phyloP scores from a whole-genome alignment of 2,329 filamentous ascomycete species.

The Colletotrichum graminicola region DNA sequence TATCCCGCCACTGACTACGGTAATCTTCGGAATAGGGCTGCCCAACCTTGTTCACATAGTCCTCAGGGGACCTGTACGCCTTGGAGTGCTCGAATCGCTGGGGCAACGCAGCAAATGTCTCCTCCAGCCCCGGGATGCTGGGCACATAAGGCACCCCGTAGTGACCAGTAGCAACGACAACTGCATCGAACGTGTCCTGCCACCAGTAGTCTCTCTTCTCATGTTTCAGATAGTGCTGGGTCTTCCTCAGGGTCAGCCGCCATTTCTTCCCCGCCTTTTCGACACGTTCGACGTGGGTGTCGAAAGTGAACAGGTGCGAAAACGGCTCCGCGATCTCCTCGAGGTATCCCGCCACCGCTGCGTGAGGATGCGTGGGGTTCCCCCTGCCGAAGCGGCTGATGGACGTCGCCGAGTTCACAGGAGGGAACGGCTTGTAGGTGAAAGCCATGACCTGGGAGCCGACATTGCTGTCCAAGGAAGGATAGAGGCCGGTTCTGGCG shows the following conservation, averaged over 20 bases:
- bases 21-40: no score
- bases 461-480: constrained; percentile 70
- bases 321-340: constrained; percentile 65
- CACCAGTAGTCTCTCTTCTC: constrained; percentile 55
- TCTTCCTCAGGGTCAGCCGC: constrained; percentile 62
- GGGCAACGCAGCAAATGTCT: constrained; percentile 53
- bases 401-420: constrained; percentile 50
- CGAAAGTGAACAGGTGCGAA: constrained; percentile 57
- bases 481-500: constrained; percentile 51
- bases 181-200: constrained; percentile 55
- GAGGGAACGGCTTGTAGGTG: constrained; percentile 63
- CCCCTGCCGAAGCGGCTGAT: constrained; percentile 59
- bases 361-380: constrained; percentile 64
- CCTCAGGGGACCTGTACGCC: constrained; percentile 49
- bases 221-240: constrained; percentile 53
- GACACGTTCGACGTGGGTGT: constrained; percentile 69
- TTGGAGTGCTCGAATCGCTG: constrained; percentile 56
- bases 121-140: constrained; percentile 54
- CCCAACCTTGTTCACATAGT: constrained; percentile 43
- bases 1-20: constrained; percentile 28
- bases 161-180: constrained; percentile 57
- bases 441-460: constrained; percentile 67
- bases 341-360: constrained; percentile 56
- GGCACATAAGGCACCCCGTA: constrained; percentile 56
- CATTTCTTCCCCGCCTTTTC: constrained; percentile 60